phyloP scores from a whole-genome alignment of 208 protist genomes.

The Crithidia sp. region DNA sequence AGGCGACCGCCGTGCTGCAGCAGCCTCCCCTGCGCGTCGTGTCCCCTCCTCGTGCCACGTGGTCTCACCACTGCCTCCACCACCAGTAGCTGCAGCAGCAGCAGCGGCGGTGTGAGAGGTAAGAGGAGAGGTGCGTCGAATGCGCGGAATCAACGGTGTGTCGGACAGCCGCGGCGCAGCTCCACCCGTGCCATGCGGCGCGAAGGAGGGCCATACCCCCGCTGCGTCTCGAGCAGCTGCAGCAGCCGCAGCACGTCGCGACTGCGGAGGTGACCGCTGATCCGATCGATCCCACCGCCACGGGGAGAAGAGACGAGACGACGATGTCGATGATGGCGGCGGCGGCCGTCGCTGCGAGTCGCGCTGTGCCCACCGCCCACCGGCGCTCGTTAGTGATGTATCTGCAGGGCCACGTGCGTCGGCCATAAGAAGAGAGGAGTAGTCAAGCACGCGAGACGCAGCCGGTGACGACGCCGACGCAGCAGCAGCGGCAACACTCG shows the following conservation, averaged over 20 bases:
- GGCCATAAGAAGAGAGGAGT: conserved; percentile 21
- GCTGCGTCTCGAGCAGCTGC: background rate
- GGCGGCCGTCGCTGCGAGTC: background rate
- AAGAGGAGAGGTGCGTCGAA: conserved; percentile 10
- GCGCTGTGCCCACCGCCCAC: background rate
- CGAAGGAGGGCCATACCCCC: background rate
- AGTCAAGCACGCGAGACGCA: conserved; percentile 32
- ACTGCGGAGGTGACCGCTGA: background rate
- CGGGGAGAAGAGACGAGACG: conserved; percentile 15
- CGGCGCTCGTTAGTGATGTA: background rate
- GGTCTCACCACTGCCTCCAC: background rate
- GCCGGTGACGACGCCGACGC: conserved; percentile 3
- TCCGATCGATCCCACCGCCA: conserved; percentile 3
- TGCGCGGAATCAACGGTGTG: conserved; percentile 8
- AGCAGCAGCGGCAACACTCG: background rate
- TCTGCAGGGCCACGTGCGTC: background rate
- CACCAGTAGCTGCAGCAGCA: background rate
- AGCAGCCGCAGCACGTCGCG: background rate
- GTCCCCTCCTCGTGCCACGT: background rate
- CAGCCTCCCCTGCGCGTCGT: background rate
- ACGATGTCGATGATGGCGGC: background rate
- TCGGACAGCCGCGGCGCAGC: background rate
- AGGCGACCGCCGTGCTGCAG: background rate
- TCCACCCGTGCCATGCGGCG: background rate
- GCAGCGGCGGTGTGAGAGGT: background rate